phyloP scores from a whole-genome alignment of 495 filamentous ascomycete genomes.

The Cercophora samala region DNA sequence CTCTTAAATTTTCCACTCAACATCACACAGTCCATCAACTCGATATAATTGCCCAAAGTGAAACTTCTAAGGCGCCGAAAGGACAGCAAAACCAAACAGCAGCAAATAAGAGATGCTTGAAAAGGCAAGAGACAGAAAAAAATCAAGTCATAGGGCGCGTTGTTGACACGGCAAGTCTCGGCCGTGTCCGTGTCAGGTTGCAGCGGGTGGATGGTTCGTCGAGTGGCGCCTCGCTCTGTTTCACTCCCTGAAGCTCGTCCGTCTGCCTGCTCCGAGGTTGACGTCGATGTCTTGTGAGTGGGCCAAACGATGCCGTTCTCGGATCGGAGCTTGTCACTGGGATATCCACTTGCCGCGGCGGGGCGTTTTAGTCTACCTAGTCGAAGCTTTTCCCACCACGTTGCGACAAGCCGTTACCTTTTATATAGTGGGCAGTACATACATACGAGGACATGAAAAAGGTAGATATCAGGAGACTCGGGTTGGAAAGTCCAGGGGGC shows the following conservation, averaged over 20 bases:
- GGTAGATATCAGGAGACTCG: no score
- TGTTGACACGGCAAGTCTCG: slow-evolving; percentile 3
- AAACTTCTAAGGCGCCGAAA: no score
- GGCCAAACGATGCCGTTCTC: background rate
- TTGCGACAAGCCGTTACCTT: background rate
- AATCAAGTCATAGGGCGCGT: background rate
- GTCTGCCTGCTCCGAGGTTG: background rate
- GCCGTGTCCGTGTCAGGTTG: background rate
- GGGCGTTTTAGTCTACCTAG: slow-evolving; percentile 7
- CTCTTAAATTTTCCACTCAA: background rate
- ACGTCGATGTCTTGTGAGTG: background rate
- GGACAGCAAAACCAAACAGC: no score
- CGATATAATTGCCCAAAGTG: background rate
- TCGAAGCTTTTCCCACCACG: slow-evolving; percentile 3
- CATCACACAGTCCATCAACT: background rate
- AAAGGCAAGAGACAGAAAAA: background rate
- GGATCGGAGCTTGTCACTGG: background rate
- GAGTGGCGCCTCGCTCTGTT: slow-evolving; percentile 3
- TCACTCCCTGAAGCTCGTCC: background rate
- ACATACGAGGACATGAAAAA: no score
- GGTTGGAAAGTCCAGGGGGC: no score
- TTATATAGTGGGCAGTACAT: no score
- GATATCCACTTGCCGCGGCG: slow-evolving; percentile 3
- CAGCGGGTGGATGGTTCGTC: background rate
- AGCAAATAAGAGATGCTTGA: background rate